Evolutionary conservation across 495 filamentous ascomycete genomes (phyloP).

Genomic region (Apodospora peruviana): DNA sequence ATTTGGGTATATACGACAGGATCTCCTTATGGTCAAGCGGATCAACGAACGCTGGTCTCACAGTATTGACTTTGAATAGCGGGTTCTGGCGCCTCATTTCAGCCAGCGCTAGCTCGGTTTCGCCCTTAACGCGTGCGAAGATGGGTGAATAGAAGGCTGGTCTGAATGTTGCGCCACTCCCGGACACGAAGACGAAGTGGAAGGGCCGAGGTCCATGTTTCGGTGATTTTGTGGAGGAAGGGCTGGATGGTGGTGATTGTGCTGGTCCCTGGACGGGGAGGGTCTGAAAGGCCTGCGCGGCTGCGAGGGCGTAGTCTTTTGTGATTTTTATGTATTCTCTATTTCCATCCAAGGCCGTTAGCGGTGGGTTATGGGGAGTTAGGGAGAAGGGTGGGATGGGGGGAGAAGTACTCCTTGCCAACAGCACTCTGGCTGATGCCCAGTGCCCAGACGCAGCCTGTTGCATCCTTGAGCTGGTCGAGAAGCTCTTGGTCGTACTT

Average conservation of each 20-base stretch:
- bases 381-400: not conserved
- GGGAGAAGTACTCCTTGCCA: slow-evolving; percentile 48
- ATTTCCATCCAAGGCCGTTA: not conserved
- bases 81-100: slow-evolving; percentile 32
- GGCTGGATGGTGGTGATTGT: not conserved
- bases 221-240: not conserved
- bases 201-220: slow-evolving; percentile 39
- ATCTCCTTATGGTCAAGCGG: slow-evolving; percentile 40
- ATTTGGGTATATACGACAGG: slow-evolving; percentile 37
- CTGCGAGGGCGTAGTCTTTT: slow-evolving; percentile 54
- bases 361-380: not conserved
- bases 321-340: slow-evolving; percentile 68
- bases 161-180: slow-evolving; percentile 44
- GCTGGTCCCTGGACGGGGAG: slow-evolving; percentile 21
- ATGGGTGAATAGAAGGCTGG: slow-evolving; percentile 49
- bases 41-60: slow-evolving; percentile 53
- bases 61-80: slow-evolving; percentile 40
- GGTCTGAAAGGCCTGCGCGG: slow-evolving; percentile 54
- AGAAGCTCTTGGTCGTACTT: slow-evolving; percentile 50
- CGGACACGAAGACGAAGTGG: slow-evolving; percentile 67
- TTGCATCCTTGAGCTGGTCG: slow-evolving; percentile 54
- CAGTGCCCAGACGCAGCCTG: slow-evolving; percentile 66
- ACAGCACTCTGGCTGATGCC: slow-evolving; percentile 57
- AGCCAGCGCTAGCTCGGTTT: slow-evolving; percentile 51
- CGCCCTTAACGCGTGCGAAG: slow-evolving; percentile 59